phyloP scores from a whole-genome alignment of 129 eudicot genomes.

The Flaveria bidentis region DNA sequence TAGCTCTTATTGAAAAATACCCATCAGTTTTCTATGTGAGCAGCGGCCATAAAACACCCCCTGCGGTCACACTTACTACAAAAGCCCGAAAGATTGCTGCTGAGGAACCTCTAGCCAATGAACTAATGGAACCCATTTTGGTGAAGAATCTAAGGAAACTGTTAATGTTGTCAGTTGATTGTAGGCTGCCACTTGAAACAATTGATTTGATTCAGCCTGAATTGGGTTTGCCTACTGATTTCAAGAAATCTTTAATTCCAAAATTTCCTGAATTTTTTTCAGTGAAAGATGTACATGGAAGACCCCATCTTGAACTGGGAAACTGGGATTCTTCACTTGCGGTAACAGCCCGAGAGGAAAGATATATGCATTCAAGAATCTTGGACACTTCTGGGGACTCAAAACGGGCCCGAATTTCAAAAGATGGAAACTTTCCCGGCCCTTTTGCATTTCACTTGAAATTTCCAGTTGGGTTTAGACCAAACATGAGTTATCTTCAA shows the following conservation, averaged over 20 bases:
- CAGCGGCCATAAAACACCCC: constrained; percentile 63
- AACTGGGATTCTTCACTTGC: constrained; percentile 87
- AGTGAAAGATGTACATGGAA: constrained; percentile 55
- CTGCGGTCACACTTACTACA: constrained; percentile 52
- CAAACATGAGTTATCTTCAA: constrained; percentile 75
- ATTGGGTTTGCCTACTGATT: constrained; percentile 77
- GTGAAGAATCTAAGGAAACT: constrained; percentile 71
- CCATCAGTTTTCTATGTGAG: constrained; percentile 63
- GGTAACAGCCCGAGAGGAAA: constrained; percentile 77
- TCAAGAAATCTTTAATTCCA: constrained; percentile 52
- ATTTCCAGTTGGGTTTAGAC: constrained; percentile 82
- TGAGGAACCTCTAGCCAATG: constrained; percentile 57
- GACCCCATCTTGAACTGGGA: constrained; percentile 57
- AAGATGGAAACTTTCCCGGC: constrained; percentile 80
- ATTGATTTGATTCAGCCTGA: constrained; percentile 57
- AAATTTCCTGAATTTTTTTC: constrained; percentile 68
- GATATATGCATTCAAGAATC: constrained; percentile 35
- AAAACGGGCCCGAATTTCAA: constrained; percentile 48
- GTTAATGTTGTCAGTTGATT: constrained; percentile 90
- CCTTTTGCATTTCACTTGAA: constrained; percentile 70
- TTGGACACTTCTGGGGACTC: constrained; percentile 25
- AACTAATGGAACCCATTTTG: constrained; percentile 80
- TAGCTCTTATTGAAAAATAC: constrained; percentile 73
- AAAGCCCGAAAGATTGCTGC: constrained; percentile 64
- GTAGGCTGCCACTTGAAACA: constrained; percentile 68